Evolutionary conservation across 768 basidiomycete genomes (phyloP), one percentile per base, ranked within the genome.

Genomic region (Candolleomyces aberdarensis): DNA sequence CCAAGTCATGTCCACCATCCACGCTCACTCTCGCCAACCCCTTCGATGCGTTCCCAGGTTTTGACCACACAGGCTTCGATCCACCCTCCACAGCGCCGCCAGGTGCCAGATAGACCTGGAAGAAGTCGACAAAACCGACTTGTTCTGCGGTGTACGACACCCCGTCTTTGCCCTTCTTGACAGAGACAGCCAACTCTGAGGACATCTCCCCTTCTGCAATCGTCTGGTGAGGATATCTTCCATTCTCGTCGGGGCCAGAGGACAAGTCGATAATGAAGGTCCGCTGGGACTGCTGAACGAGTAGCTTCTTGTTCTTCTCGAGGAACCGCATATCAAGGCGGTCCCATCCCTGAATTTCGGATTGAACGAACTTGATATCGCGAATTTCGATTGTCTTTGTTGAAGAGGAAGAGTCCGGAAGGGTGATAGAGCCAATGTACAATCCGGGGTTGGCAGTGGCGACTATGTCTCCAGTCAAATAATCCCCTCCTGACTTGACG

Each of bases 1-100:
- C 78, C 41, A 91, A 69, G 67, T 87, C 86, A 65, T 91, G 89
- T 0, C 88, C 89, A 17, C 89, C 89, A 69, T 91, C 88, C 64
- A 88, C 66, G 65, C 89, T 90, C 60, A 91, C 60, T 39, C 89
- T 79, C 3, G 80, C 80, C 59, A 90, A 68, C 2, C 84, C 84
- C 31, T 76, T 76, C 1, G 88, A 86, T 3, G 88, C 83, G 66
- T 87, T 87, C 0, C 78, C 85, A 10, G 89, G 89, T 65, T 84
- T 87, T 51, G 87, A 86, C 88, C 87, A 91, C 14, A 91, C 73
- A 1, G 77, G 71, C 46, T 79, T 76, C 5, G 70, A 75, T 17
- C 78, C 66, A 47, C 26, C 26, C 26, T 78, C 72, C 17, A 82
- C 66, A 7, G 74, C 63, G 20, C 72, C 66, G 1, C 79, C 79